These are phyloP conservation scores for Elaeis oleifera DNA, from an alignment of 202 grass and related monocot genomes.

Conservation along the genomic window DNA sequence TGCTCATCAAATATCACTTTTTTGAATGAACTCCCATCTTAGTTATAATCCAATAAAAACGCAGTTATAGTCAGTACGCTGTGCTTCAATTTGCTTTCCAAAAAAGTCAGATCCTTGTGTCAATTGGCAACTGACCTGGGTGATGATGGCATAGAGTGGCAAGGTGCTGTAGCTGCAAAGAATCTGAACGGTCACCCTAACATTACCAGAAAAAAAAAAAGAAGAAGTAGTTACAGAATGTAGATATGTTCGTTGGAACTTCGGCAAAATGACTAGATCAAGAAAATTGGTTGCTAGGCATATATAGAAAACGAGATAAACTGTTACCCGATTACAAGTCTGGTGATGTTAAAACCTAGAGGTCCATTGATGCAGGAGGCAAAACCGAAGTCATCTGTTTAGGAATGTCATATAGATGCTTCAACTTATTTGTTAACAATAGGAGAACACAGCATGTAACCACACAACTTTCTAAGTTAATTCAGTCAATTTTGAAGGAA, in stretches of 20 bases:
- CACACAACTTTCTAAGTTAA: not conserved
- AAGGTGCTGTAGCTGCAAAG: constrained; percentile 61
- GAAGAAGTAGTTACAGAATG: not conserved
- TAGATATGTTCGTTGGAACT: not conserved
- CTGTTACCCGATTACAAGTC: constrained; percentile 54
- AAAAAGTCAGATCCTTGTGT: not conserved
- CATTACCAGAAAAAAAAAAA: constrained; percentile 3
- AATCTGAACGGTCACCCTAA: constrained; percentile 43
- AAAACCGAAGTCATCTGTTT: constrained; percentile 40
- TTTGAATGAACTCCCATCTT: constrained; percentile 94
- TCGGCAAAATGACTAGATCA: not conserved
- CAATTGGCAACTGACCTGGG: constrained; percentile 39
- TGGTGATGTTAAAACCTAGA: constrained; percentile 28
- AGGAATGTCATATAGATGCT: not conserved
- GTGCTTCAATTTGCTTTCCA: not conserved
- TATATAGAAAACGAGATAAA: too few relatives aligned
- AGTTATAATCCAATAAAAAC: not conserved
- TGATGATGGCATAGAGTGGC: constrained; percentile 67
- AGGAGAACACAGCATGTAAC: not conserved
- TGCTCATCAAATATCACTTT: constrained; percentile 64
- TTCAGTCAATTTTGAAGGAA: too few relatives aligned
- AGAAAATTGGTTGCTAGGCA: not conserved
- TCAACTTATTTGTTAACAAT: not conserved
- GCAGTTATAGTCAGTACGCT: not conserved
- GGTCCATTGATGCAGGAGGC: constrained; percentile 63